Conservation (phyloP, 2,329 filamentous ascomycete genomes). For the Diaporthe nobilis region DNA sequence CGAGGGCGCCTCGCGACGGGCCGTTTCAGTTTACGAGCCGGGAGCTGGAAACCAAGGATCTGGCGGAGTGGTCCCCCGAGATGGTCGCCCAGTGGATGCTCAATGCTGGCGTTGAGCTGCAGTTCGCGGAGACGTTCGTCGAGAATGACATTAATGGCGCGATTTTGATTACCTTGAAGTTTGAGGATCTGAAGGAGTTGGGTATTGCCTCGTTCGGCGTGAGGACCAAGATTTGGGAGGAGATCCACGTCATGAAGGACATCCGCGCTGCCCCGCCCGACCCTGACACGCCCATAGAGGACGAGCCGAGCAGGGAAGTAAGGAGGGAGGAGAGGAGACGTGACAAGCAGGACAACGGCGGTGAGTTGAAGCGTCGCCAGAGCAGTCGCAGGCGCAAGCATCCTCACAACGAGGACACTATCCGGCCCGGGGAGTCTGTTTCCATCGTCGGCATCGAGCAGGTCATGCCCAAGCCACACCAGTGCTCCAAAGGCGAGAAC, state of each 20-base stretch:
- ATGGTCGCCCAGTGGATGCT: constrained; percentile 91
- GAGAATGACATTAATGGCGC: constrained; percentile 93
- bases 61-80: constrained; percentile 79
- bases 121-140: constrained; percentile 86
- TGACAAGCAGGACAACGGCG: constrained; percentile 51
- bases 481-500: constrained; percentile 87
- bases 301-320: constrained; percentile 66
- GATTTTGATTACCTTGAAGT: constrained; percentile 91
- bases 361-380: constrained; percentile 57
- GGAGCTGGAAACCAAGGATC: constrained; percentile 70
- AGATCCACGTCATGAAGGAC: constrained; percentile 79
- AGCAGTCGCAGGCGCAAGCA: constrained; percentile 56
- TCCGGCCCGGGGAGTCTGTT: constrained; percentile 85
- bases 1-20: constrained; percentile 58
- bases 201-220: constrained; percentile 87
- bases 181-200: constrained; percentile 87
- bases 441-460: constrained; percentile 96
- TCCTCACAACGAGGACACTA: constrained; percentile 70
- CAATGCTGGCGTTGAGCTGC: constrained; percentile 82
- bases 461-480: constrained; percentile 85
- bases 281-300: constrained; percentile 73
- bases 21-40: constrained; percentile 70
- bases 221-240: constrained; percentile 83
- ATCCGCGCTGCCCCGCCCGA: constrained; percentile 65
- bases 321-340: constrained; percentile 60